These are phyloP conservation scores for Citrus hindsii DNA, from an alignment of 345 rosid species.

Conservation along the genomic window DNA sequence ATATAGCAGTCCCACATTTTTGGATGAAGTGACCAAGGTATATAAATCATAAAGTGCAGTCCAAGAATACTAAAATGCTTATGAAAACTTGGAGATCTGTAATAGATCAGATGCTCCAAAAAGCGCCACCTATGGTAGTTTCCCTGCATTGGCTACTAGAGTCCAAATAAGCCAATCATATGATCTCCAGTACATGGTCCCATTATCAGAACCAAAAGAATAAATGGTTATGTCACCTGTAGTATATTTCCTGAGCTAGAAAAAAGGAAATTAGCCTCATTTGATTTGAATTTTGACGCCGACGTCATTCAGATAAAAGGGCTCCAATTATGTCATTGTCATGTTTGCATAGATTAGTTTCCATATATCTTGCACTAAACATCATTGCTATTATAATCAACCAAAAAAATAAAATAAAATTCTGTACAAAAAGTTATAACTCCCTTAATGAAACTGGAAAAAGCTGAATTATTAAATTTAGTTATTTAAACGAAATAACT, in stretches of 20 bases:
- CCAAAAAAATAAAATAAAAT: background rate
- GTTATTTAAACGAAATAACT: too few relatives aligned
- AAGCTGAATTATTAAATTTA: background rate
- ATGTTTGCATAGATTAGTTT: background rate
- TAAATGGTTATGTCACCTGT: background rate
- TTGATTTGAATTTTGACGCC: background rate
- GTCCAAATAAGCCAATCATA: background rate
- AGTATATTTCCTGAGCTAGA: background rate
- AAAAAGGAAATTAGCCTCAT: background rate
- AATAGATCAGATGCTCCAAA: background rate
- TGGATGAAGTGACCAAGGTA: background rate
- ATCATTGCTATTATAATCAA: background rate
- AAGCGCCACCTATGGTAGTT: background rate
- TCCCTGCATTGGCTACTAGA: background rate
- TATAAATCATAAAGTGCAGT: background rate
- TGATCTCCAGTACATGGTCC: background rate
- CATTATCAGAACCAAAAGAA: background rate
- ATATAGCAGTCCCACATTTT: background rate
- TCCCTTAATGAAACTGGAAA: background rate
- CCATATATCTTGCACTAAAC: background rate
- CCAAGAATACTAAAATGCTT: background rate
- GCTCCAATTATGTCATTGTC: background rate
- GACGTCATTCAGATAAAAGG: background rate
- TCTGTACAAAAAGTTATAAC: background rate
- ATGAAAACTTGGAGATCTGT: background rate